Conservation (phyloP, 768 basidiomycete genomes). For the Rhizopogon rudus region DNA sequence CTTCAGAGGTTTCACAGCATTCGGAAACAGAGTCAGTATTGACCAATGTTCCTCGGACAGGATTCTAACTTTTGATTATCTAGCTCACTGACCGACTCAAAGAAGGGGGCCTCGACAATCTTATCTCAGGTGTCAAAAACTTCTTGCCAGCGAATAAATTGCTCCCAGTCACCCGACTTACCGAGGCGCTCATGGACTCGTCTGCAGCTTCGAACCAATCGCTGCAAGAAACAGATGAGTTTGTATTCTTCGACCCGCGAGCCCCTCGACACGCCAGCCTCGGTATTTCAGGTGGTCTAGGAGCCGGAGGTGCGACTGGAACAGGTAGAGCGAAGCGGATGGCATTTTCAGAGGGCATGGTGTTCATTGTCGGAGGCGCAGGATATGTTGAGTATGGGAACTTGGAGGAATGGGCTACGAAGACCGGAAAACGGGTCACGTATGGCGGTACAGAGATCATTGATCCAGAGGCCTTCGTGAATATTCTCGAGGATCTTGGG, state of each 20-base stretch:
- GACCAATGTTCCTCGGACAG: background rate
- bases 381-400: slow-evolving; percentile 98
- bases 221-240: slow-evolving; percentile 94
- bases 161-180: slow-evolving; percentile 85
- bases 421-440: slow-evolving; percentile 78
- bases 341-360: slow-evolving; percentile 84
- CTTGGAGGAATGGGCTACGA: slow-evolving; percentile 86
- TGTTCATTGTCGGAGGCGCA: slow-evolving; percentile 95
- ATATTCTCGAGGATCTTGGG: slow-evolving; percentile 62
- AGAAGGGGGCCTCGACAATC: slow-evolving; percentile 94
- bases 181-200: slow-evolving; percentile 97
- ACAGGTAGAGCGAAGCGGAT: slow-evolving; percentile 48
- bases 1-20: slow-evolving; percentile 88
- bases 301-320: slow-evolving; percentile 26
- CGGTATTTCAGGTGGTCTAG: slow-evolving; percentile 44
- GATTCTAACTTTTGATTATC: slow-evolving; percentile 3
- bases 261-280: slow-evolving; percentile 57
- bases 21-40: slow-evolving; percentile 76
- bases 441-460: slow-evolving; percentile 97
- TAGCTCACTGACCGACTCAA: slow-evolving; percentile 91
- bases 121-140: slow-evolving; percentile 97
- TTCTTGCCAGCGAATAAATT: slow-evolving; percentile 95
- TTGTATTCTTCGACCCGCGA: slow-evolving; percentile 88
- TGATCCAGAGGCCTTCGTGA: slow-evolving; percentile 82
- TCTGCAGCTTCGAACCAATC: slow-evolving; percentile 92